These are phyloP conservation scores for Rhizopus delemar DNA, from an alignment of 371 early-diverging fungal genomes.

Conservation along the genomic window DNA sequence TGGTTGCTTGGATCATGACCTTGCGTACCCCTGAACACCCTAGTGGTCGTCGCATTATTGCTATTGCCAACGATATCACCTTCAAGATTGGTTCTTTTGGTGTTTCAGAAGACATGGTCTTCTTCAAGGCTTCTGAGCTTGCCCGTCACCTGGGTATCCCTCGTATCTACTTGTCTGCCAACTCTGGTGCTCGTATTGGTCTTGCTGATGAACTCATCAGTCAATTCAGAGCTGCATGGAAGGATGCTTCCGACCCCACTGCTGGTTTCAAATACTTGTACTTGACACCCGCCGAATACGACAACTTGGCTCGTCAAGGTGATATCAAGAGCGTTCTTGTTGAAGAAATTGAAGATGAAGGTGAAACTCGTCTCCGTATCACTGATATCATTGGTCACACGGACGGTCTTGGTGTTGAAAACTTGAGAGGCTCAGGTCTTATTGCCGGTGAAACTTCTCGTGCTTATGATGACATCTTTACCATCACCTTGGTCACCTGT, in stretches of 20 bases:
- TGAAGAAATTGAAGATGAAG: conserved; percentile 68
- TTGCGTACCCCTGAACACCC: conserved; percentile 95
- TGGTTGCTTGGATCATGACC: conserved; percentile 94
- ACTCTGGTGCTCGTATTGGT: conserved; percentile 99
- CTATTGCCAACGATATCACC: conserved; percentile 98
- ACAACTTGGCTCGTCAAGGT: conserved; percentile 57
- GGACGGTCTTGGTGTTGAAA: conserved; percentile 98
- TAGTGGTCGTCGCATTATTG: conserved; percentile 82
- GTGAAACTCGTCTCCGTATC: conserved; percentile 82
- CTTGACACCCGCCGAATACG: conserved; percentile 74
- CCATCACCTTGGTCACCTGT: conserved; percentile 95
- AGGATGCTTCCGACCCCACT: conserved; percentile 74
- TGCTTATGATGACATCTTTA: conserved; percentile 97
- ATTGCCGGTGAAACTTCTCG: conserved; percentile 98
- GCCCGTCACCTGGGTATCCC: conserved; percentile 89
- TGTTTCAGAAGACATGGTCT: conserved; percentile 90
- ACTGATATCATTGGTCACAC: conserved; percentile 87
- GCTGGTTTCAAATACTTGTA: conserved; percentile 95
- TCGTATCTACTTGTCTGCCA: conserved; percentile 96
- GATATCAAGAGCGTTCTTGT: conserved; percentile 68
- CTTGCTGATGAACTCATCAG: conserved; percentile 90
- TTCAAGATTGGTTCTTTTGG: conserved; percentile 98
- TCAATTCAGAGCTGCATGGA: conserved; percentile 87
- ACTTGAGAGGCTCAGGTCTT: conserved; percentile 95
- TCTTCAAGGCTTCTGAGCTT: conserved; percentile 87